These are phyloP conservation scores for Willaertia magna DNA, from an alignment of 208 protist genomes.

Conservation along the genomic window DNA sequence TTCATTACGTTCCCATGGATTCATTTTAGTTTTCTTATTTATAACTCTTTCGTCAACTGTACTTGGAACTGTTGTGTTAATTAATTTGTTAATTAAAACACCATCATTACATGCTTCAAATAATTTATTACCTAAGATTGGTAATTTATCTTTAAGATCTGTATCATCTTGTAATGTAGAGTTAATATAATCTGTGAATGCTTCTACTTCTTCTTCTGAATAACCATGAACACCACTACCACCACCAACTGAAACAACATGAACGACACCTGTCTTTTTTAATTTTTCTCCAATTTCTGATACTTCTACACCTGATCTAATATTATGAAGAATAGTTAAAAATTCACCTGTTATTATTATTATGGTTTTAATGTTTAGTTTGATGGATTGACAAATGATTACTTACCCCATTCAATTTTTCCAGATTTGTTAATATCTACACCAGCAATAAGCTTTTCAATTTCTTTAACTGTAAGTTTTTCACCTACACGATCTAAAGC, in stretches of 20 bases:
- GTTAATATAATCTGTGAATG: constrained; percentile 47
- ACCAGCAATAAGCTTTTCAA: no score
- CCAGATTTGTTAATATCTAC: no score
- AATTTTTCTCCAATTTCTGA: not conserved
- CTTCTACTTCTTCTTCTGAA: constrained; percentile 43
- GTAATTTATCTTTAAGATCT: constrained; percentile 27
- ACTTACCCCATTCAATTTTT: no score
- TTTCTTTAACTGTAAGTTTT: no score
- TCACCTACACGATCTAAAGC: no score
- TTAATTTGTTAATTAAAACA: constrained; percentile 45
- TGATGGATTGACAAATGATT: no score
- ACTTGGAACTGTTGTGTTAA: constrained; percentile 53
- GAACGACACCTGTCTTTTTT: not conserved
- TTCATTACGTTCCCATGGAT: constrained; percentile 46
- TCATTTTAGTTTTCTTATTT: constrained; percentile 39
- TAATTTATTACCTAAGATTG: not conserved
- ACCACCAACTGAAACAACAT: not conserved
- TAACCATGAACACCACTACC: constrained; percentile 29
- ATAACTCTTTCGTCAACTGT: constrained; percentile 67
- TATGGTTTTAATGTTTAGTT: no score
- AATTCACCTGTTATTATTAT: no score
- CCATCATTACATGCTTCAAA: constrained; percentile 23
- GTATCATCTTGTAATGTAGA: constrained; percentile 32
- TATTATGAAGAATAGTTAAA: no score
- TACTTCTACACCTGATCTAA: no score